A percentile compares a stretch with the other conserved stretches of the same genome.
These are phyloP conservation scores for Penicillium arizonense DNA, from an alignment of 495 filamentous ascomycete genomes.

Conservation along the genomic window DNA sequence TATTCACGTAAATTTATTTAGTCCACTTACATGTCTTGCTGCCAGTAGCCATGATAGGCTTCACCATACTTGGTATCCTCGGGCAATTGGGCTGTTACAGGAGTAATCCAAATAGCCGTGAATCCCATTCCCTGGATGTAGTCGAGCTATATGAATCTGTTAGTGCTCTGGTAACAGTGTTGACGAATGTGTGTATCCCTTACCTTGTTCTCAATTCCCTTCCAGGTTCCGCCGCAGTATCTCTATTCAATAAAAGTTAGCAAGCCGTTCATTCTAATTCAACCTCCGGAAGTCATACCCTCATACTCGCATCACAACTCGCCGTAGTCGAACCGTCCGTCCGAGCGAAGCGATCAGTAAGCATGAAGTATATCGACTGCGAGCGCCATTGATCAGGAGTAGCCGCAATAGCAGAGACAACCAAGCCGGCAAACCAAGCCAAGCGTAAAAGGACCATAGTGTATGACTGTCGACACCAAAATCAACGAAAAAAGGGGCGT, in stretches of 20 bases:
- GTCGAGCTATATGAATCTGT: conserved; percentile 34
- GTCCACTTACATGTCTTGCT: conserved; percentile 53
- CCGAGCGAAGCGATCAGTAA: conserved; percentile 74
- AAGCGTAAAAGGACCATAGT: conserved; percentile 13
- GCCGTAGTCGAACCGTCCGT: conserved; percentile 61
- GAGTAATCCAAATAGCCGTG: conserved; percentile 81
- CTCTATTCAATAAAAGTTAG: conserved; percentile 15
- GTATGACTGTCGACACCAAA: neutral
- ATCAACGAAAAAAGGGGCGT: neutral
- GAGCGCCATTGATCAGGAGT: conserved; percentile 56
- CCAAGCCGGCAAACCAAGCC: conserved; percentile 18
- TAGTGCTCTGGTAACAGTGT: neutral
- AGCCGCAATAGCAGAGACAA: conserved; percentile 31
- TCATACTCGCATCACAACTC: conserved; percentile 44
- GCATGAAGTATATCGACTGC: conserved; percentile 69
- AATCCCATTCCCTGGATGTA: conserved; percentile 76
- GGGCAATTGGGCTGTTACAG: conserved; percentile 61
- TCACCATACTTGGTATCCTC: conserved; percentile 49
- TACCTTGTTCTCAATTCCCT: conserved; percentile 67
- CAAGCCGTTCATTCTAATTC: neutral
- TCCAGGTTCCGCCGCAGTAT: conserved; percentile 78
- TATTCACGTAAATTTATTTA: neutral
- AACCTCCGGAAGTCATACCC: conserved; percentile 15
- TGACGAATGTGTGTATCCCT: conserved; percentile 5
- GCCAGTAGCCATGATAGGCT: conserved; percentile 78